A percentile compares a stretch with the other conserved stretches of the same genome.
phyloP scores from a whole-genome alignment of 2,329 filamentous ascomycete genomes.

The Nannizziopsis barbatae region DNA sequence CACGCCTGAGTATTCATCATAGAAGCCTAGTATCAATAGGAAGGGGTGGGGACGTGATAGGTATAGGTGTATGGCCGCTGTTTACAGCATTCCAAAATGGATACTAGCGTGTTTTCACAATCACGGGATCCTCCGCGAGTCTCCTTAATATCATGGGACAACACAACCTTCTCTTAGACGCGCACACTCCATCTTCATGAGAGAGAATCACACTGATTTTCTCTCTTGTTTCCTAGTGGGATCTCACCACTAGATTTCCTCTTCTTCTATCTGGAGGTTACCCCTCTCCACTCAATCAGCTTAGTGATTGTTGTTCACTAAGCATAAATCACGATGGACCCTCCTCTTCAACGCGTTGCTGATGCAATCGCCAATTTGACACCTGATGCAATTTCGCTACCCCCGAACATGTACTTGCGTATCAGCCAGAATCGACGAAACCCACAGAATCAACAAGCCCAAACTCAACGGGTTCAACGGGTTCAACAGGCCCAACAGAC shows the following conservation, averaged over 20 bases:
- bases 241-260: not conserved
- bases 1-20: no score
- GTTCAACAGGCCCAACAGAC: no score
- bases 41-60: not conserved
- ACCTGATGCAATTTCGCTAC: not conserved
- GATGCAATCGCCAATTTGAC: not conserved
- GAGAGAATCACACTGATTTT: not conserved
- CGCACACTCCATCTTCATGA: not conserved
- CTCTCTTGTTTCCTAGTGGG: not conserved
- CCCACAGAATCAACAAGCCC: no score
- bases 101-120: conserved; percentile 1
- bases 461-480: no score
- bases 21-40: no score
- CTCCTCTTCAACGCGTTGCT: not conserved
- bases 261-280: not conserved
- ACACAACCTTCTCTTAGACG: conserved; percentile 1
- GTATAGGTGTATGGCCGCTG: not conserved
- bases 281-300: not conserved
- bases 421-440: not conserved
- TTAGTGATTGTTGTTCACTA: not conserved
- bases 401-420: not conserved
- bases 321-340: not conserved
- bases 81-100: not conserved
- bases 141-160: conserved; percentile 1
- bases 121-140: conserved; percentile 6